Evolutionary conservation across 2,329 filamentous ascomycete genomes (phyloP).

Genomic region (Colletotrichum spaethianum): DNA sequence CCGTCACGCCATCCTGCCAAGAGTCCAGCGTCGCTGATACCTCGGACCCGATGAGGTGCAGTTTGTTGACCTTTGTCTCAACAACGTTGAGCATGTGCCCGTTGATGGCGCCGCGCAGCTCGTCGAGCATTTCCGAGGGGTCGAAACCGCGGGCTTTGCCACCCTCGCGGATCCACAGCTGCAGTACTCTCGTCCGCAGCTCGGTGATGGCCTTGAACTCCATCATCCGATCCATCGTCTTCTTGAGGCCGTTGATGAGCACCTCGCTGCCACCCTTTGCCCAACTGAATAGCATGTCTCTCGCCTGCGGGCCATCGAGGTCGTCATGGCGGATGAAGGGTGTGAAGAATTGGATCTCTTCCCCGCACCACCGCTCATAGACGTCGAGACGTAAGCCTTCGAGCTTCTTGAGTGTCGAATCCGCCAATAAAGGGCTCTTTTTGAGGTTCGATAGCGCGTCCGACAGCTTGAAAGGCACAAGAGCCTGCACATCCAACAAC

Average conservation of each 20-base stretch:
- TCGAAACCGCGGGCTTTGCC: constrained; percentile 77
- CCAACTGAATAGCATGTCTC: constrained; percentile 75
- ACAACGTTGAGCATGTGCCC: constrained; percentile 75
- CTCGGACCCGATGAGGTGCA: constrained; percentile 76
- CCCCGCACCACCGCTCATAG: constrained; percentile 83
- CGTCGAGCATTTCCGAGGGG: constrained; percentile 76
- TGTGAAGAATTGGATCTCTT: constrained; percentile 87
- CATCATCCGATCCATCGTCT: constrained; percentile 70
- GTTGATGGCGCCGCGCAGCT: constrained; percentile 79
- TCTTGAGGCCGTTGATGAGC: constrained; percentile 73
- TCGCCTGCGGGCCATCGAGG: constrained; percentile 71
- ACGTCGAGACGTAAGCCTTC: constrained; percentile 84
- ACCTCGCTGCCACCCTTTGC: constrained; percentile 71
- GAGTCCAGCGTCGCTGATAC: constrained; percentile 72
- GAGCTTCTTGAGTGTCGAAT: constrained; percentile 74
- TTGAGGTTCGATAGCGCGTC: constrained; percentile 80
- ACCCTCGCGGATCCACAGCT: constrained; percentile 82
- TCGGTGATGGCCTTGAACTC: constrained; percentile 80
- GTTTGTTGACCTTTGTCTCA: constrained; percentile 72
- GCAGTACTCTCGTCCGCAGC: constrained; percentile 78
- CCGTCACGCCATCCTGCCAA: constrained; percentile 70
- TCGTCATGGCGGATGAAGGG: constrained; percentile 91
- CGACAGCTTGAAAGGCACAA: constrained; percentile 81
- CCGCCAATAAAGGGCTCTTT: constrained; percentile 78
- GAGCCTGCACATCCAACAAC: constrained; percentile 80